Base-by-base conservation (phyloP, 2,329 filamentous ascomycete species). In the Emergomyces orientalis region DNA sequence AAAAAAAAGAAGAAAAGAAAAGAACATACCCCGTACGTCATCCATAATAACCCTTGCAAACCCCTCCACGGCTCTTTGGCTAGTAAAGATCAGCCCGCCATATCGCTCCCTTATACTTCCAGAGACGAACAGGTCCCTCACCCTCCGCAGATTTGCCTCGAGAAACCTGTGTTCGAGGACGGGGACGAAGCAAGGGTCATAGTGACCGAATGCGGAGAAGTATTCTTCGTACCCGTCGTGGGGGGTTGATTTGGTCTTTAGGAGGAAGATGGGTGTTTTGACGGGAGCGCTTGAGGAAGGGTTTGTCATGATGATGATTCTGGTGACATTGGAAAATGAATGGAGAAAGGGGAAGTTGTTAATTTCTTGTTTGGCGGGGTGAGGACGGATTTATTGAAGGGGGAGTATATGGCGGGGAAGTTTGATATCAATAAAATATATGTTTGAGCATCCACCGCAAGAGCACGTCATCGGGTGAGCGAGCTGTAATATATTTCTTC, bases 51-150 rank as follows among this genome's bases (percentile, higher is more conserved):
- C 71, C 22, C 70, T 63, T 11, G 73, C 71, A 65, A 80, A 78
- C 0, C 72, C 79, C 62, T 81, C 79, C 1, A 80, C 79, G 3
- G 79, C 78, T 41, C 79, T 70, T 67, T 81, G 79, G 62, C 77
- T 79, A 14, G 79, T 81, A 66, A 81, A 80, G 63, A 81, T 79
- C 57, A 81, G 66, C 1, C 79, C 79, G 32, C 79, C 79, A 67
- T 80, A 81, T 66, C 67, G 67, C 22, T 67, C 62, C 17, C 61
- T 60, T 14, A 77, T 68, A 45, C 66, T 64, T n/a, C 73, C 71
- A 2, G 69, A 72, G 13, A 69, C 64, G 63, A 80, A 74, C 41
- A 78, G 70, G 2, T 70, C 66, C 61, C 71, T 71, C 11, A 80
- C 69, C 34, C 62, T 61, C 2, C 65, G 63, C 58, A 81, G 68